Conservation (phyloP, 371 early-diverging fungal species). For the Gilbertella persicaria region DNA sequence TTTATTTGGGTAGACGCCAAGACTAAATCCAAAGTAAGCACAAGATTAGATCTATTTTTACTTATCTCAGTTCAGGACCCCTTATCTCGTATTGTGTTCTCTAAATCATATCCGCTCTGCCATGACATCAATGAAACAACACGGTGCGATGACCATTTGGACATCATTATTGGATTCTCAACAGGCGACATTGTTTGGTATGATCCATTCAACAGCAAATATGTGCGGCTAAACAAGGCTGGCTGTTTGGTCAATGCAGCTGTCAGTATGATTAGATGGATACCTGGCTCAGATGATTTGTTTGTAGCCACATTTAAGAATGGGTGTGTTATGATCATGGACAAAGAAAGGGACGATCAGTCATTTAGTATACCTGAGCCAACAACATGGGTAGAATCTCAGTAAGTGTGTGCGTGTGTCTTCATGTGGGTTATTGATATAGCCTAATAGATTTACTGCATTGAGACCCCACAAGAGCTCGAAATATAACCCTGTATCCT, state of each 20-base stretch:
- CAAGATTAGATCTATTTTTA: background rate
- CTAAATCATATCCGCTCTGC: constrained; percentile 81
- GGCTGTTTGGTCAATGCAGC: constrained; percentile 66
- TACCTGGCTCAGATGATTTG: constrained; percentile 84
- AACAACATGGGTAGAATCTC: constrained; percentile 27
- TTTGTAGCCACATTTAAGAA: constrained; percentile 83
- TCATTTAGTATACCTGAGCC: constrained; percentile 44
- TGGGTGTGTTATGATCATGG: constrained; percentile 80
- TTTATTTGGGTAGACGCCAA: constrained; percentile 74
- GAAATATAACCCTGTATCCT: constrained; percentile 75
- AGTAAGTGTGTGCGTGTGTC: constrained; percentile 15
- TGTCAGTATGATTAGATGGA: constrained; percentile 85
- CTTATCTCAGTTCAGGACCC: constrained; percentile 70
- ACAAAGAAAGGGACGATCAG: constrained; percentile 84
- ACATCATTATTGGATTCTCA: constrained; percentile 76
- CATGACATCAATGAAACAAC: constrained; percentile 85
- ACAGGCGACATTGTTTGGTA: constrained; percentile 88
- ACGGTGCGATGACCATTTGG: constrained; percentile 62
- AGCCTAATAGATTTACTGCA: constrained; percentile 54
- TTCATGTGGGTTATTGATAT: background rate
- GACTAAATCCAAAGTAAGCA: constrained; percentile 55
- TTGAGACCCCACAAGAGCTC: constrained; percentile 51
- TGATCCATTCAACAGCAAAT: constrained; percentile 73
- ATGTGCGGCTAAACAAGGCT: constrained; percentile 35
- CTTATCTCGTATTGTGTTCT: constrained; percentile 76